phyloP scores from a whole-genome alignment of 139 green algal species.

The Chlamydomonas applanata region DNA sequence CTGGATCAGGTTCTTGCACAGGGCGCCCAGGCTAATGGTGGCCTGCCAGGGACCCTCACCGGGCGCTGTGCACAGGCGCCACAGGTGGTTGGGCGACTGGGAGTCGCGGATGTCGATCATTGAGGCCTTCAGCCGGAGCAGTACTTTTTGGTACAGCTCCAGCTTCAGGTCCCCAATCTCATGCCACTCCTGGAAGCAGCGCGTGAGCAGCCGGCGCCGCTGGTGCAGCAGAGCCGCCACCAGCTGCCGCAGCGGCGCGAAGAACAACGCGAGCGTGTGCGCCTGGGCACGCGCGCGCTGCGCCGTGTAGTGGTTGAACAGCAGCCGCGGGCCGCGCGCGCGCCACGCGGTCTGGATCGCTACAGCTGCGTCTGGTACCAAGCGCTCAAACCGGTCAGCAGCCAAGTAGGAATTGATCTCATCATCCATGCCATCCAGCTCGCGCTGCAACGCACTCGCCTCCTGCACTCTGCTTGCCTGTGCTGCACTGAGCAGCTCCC shows the following conservation, averaged over 20 bases:
- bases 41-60: conserved; percentile 35
- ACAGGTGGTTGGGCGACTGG: conserved; percentile 34
- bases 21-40: conserved; percentile 27
- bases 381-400: conserved; percentile 8
- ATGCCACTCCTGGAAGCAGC: conserved; percentile 40
- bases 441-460: not conserved
- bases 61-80: conserved; percentile 32
- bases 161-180: conserved; percentile 30
- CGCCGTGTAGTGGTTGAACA: conserved; percentile 15
- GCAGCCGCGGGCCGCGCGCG: conserved; percentile 12
- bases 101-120: conserved; percentile 40
- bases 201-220: conserved; percentile 16
- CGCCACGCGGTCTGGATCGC: conserved; percentile 36
- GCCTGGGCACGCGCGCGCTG: not conserved
- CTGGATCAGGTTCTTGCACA: conserved; percentile 38
- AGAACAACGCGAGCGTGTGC: not conserved
- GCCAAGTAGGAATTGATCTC: conserved; percentile 6
- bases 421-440: conserved; percentile 9
- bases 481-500: not conserved
- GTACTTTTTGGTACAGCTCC: conserved; percentile 33
- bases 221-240: conserved; percentile 20
- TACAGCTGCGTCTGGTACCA: conserved; percentile 24
- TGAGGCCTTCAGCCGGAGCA: conserved; percentile 24
- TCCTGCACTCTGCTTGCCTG: not conserved
- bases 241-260: conserved; percentile 26